phyloP scores from a whole-genome alignment of 768 basidiomycete species.

The Chiua virens region DNA sequence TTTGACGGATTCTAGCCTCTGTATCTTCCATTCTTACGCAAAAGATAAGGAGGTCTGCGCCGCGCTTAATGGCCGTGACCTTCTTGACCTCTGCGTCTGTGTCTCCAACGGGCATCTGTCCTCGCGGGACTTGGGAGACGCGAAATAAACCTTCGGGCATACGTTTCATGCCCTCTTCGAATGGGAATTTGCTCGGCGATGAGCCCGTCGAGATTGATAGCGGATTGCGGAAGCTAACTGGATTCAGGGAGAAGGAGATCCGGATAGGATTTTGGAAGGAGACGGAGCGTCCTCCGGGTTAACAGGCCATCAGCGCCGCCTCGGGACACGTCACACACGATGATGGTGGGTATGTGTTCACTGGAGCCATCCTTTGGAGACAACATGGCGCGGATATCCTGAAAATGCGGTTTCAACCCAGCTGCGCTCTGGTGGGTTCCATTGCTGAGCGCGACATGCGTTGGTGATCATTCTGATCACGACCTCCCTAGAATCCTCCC shows the following conservation, averaged over 20 bases:
- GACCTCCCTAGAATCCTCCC: conserved; percentile 21
- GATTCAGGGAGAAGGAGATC: conserved; percentile 9
- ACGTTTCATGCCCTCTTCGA: conserved; percentile 12
- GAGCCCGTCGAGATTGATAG: conserved; percentile 16
- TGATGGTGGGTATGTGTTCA: conserved; percentile 17
- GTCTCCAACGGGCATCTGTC: background rate
- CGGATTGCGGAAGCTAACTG: conserved; percentile 23
- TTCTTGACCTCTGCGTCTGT: conserved; percentile 8
- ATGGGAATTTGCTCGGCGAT: conserved; percentile 19
- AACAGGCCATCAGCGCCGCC: background rate
- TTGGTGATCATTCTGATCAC: conserved; percentile 22
- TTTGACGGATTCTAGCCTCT: conserved; percentile 4
- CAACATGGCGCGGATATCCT: conserved; percentile 26
- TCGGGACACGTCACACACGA: conserved; percentile 23
- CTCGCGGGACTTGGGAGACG: conserved; percentile 24
- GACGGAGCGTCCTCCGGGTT: conserved; percentile 18
- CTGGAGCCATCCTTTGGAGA: conserved; percentile 6
- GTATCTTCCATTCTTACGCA: conserved; percentile 13
- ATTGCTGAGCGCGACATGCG: conserved; percentile 21
- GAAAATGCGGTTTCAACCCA: conserved; percentile 27
- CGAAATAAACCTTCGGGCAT: conserved; percentile 11
- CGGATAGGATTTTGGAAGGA: conserved; percentile 25
- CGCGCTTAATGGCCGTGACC: conserved; percentile 17
- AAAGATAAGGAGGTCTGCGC: conserved; percentile 27
- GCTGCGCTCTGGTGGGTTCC: conserved; percentile 28